A percentile compares a stretch with the other conserved stretches of the same genome.
phyloP scores from a whole-genome alignment of 768 basidiomycete species.

The Pulveroboletus sp. region DNA sequence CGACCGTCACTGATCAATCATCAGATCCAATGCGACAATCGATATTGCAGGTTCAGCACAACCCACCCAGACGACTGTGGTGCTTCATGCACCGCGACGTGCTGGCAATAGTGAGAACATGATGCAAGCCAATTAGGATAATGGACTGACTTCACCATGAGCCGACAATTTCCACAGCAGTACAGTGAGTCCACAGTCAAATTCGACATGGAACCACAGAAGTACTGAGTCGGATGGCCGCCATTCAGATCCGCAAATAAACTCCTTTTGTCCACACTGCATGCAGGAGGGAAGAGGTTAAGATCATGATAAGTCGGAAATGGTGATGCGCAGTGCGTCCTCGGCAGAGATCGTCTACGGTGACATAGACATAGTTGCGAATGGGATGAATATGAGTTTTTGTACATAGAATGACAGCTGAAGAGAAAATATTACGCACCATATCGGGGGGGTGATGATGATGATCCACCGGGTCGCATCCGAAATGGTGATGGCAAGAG shows the following conservation, averaged over 20 bases:
- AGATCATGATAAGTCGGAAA: constrained; percentile 1
- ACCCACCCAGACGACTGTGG: constrained; percentile 58
- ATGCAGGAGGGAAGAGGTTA: constrained; percentile 6
- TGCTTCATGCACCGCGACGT: constrained; percentile 52
- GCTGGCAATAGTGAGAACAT: constrained; percentile 72
- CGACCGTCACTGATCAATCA: constrained; percentile 14
- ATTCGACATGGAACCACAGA: constrained; percentile 6
- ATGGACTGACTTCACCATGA: constrained; percentile 31
- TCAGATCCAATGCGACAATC: constrained; percentile 64
- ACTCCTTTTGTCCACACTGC: constrained; percentile 34
- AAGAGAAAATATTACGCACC: background rate
- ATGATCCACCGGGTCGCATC: background rate
- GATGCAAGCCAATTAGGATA: constrained; percentile 5
- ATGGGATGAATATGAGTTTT: constrained; percentile 8
- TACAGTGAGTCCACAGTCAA: constrained; percentile 47
- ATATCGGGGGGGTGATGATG: background rate
- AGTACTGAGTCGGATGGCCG: constrained; percentile 13
- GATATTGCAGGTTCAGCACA: constrained; percentile 67
- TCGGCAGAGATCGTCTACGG: constrained; percentile 23
- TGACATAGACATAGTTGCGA: constrained; percentile 12
- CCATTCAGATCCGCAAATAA: constrained; percentile 34
- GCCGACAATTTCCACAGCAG: constrained; percentile 68
- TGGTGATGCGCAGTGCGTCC: constrained; percentile 5
- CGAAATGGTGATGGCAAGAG: background rate
- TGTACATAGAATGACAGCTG: constrained; percentile 2